Evolutionary conservation across 2,329 filamentous ascomycete species (phyloP).

Genomic region (Xylaria sp.): DNA sequence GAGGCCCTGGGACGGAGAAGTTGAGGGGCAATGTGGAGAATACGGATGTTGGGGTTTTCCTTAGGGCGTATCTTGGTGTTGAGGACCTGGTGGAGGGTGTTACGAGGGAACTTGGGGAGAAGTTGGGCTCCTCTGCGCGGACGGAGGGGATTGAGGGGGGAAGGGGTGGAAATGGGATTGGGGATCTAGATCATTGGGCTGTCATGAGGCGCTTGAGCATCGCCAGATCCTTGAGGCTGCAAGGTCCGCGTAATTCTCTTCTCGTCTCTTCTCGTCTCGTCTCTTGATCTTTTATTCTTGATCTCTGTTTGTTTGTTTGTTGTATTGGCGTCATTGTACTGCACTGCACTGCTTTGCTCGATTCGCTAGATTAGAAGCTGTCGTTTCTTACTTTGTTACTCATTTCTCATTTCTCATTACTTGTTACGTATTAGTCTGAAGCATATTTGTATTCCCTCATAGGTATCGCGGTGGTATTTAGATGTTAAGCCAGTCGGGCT

Average conservation of each 20-base stretch:
- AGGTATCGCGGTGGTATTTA: too few relatives aligned
- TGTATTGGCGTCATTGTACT: too few relatives aligned
- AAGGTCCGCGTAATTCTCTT: not conserved
- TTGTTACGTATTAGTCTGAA: too few relatives aligned
- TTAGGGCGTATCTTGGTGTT: constrained; percentile 78
- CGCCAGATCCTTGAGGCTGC: not conserved
- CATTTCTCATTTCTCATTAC: too few relatives aligned
- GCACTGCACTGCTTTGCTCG: too few relatives aligned
- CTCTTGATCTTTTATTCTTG: too few relatives aligned
- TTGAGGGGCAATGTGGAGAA: constrained; percentile 92
- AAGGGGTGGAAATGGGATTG: not conserved
- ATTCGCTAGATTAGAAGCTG: too few relatives aligned
- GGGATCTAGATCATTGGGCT: constrained; percentile 36
- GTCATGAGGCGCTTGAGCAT: constrained; percentile 35
- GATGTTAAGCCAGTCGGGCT: too few relatives aligned
- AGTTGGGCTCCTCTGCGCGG: constrained; percentile 45
- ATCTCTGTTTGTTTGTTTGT: too few relatives aligned
- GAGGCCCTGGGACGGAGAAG: constrained; percentile 65
- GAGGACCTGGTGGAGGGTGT: constrained; percentile 80
- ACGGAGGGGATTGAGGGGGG: constrained; percentile 3
- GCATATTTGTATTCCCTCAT: too few relatives aligned
- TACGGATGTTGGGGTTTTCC: constrained; percentile 84
- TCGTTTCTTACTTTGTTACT: too few relatives aligned
- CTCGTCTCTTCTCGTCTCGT: too few relatives aligned
- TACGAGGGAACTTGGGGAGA: constrained; percentile 74